phyloP scores from a whole-genome alignment of 352 stramenopile genomes.

The Albugo candida region DNA sequence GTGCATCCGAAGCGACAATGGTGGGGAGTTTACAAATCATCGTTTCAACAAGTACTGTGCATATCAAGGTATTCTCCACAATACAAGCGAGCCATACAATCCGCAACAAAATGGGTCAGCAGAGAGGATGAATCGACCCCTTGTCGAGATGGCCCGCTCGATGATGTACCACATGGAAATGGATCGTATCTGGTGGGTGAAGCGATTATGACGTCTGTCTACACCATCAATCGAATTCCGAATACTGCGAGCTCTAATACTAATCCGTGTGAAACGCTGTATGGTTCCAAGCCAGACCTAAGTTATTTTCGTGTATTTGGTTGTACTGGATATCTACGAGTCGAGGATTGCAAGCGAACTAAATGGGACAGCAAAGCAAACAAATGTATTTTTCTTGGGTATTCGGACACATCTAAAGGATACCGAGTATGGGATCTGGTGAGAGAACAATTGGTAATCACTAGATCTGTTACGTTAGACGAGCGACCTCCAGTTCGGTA shows the following conservation, averaged over 20 bases:
- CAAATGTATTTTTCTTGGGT: slow-evolving; percentile 2
- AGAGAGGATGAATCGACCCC: slow-evolving; percentile 10
- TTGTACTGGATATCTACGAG: neutral
- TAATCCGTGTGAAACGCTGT: slow-evolving; percentile 3
- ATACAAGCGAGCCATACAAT: slow-evolving; percentile 3
- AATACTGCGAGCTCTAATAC: neutral
- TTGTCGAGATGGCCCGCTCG: slow-evolving; percentile 5
- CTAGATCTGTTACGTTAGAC: no score
- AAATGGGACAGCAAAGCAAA: slow-evolving; percentile 2
- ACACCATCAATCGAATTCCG: slow-evolving; percentile 6
- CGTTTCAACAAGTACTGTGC: slow-evolving; percentile 3
- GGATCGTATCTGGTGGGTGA: slow-evolving; percentile 7
- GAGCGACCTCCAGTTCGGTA: no score
- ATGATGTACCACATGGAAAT: slow-evolving; percentile 5
- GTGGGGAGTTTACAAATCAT: slow-evolving; percentile 8
- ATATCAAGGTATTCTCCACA: slow-evolving; percentile 4
- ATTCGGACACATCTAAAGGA: neutral
- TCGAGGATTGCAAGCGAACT: neutral
- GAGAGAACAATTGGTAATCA: neutral
- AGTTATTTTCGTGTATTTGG: neutral
- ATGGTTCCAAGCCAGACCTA: neutral
- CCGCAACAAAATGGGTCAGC: slow-evolving; percentile 9
- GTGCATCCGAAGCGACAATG: slow-evolving; percentile 9
- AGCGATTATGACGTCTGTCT: slow-evolving; percentile 7
- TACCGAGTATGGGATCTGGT: slow-evolving; percentile 5